phyloP scores from a whole-genome alignment of 1,139 yeast species.

The Hyphopichia wangnamkhiaoensis region DNA sequence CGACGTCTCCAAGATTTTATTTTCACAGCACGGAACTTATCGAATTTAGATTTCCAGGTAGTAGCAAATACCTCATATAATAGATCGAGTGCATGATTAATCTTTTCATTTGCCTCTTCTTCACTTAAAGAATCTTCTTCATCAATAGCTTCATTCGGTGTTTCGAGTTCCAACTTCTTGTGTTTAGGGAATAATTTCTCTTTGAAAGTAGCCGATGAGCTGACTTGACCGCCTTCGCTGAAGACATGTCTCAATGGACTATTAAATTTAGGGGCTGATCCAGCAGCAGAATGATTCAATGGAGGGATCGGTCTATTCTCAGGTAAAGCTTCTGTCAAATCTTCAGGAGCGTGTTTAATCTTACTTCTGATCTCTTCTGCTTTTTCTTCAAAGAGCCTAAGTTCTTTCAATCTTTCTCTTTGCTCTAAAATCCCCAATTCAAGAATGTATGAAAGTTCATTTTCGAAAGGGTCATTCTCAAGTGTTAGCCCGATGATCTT shows the following conservation, averaged over 20 bases:
- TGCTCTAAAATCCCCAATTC: constrained; percentile 44
- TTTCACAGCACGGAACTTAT: constrained; percentile 26
- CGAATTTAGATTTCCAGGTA: constrained; percentile 63
- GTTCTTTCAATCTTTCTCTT: constrained; percentile 30
- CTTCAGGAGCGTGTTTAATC: constrained; percentile 19
- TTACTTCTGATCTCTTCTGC: constrained; percentile 16
- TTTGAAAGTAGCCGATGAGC: neutral
- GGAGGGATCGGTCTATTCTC: neutral
- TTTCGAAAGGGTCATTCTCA: constrained; percentile 47
- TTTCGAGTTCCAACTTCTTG: constrained; percentile 2
- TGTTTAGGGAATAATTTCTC: constrained; percentile 1
- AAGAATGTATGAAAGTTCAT: constrained; percentile 37
- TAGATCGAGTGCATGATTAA: constrained; percentile 34
- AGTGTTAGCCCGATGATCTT: constrained; percentile 35
- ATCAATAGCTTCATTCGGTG: neutral
- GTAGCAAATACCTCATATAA: constrained; percentile 53
- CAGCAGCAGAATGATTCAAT: neutral
- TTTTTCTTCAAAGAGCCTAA: constrained; percentile 32
- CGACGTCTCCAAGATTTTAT: constrained; percentile 27
- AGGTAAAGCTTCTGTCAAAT: constrained; percentile 10
- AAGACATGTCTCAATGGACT: constrained; percentile 12
- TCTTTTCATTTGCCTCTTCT: constrained; percentile 28
- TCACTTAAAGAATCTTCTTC: constrained; percentile 9
- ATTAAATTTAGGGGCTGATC: constrained; percentile 8
- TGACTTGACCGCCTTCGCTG: neutral